phyloP scores from a whole-genome alignment of 2,329 filamentous ascomycete genomes.

The Mariannaea elegans region DNA sequence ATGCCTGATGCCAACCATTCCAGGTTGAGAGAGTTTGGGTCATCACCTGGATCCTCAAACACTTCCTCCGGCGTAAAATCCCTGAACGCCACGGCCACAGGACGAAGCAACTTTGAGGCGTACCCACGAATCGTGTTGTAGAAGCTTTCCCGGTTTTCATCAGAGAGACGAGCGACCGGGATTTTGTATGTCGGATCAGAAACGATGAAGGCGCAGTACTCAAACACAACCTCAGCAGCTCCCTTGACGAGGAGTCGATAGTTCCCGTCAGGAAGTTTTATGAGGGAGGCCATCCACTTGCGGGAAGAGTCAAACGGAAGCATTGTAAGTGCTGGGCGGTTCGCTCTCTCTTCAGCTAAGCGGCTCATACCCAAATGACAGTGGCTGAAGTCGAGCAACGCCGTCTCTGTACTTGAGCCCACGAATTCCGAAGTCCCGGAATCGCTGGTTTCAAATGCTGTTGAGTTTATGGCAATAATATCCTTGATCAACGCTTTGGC shows the following conservation, averaged over 20 bases:
- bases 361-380: conserved; percentile 58
- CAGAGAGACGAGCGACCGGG: conserved; percentile 40
- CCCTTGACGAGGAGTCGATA: conserved; percentile 66
- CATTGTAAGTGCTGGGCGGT: conserved; percentile 56
- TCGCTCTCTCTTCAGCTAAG: conserved; percentile 56
- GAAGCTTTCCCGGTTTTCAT: conserved; percentile 44
- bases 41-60: conserved; percentile 58
- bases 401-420: conserved; percentile 65
- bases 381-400: conserved; percentile 59
- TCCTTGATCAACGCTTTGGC: conserved; percentile 50
- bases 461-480: conserved; percentile 58
- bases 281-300: conserved; percentile 66
- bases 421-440: conserved; percentile 52
- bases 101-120: conserved; percentile 75
- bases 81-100: conserved; percentile 77
- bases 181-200: conserved; percentile 53
- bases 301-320: conserved; percentile 63
- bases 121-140: conserved; percentile 57
- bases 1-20: conserved; percentile 64
- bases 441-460: conserved; percentile 60
- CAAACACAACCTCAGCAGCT: conserved; percentile 64
- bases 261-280: conserved; percentile 54
- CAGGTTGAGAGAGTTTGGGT: conserved; percentile 46
- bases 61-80: conserved; percentile 77
- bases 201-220: conserved; percentile 53